Percentiles rank a stretch among this genome's conserved stretches.
Conservation (phyloP, 2,329 filamentous ascomycete species). For the Aureobasidium sp. region DNA sequence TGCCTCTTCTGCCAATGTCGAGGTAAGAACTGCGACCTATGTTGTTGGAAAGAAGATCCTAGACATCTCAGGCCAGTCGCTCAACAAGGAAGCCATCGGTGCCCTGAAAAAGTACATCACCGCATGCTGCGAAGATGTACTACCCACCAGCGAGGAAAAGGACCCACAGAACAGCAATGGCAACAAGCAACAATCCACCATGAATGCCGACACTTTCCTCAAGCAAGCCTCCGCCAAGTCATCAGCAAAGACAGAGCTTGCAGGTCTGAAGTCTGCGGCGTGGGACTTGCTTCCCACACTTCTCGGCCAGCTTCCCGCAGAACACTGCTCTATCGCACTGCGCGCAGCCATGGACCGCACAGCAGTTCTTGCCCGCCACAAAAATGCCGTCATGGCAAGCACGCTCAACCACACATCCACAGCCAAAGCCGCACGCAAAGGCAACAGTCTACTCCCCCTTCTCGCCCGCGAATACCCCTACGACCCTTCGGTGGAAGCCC, state of each 20-base stretch:
- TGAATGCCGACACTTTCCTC: conserved; percentile 68
- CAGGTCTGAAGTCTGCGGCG: conserved; percentile 49
- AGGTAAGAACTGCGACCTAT: conserved; percentile 55
- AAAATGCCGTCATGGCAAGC: conserved; percentile 68
- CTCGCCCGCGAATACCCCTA: conserved; percentile 56
- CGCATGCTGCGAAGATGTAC: conserved; percentile 65
- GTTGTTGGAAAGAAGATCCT: conserved; percentile 50
- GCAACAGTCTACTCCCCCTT: conserved; percentile 72
- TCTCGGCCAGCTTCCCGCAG: conserved; percentile 55
- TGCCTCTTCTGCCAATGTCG: conserved; percentile 39
- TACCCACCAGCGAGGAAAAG: conserved; percentile 34
- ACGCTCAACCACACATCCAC: conserved; percentile 65
- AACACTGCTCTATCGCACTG: conserved; percentile 58
- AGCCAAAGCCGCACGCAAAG: conserved; percentile 39
- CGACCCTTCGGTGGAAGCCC: conserved; percentile 59
- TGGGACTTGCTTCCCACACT: conserved; percentile 51
- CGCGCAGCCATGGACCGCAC: conserved; percentile 73
- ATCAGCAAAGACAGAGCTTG: conserved; percentile 25
- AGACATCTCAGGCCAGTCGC: conserved; percentile 51
- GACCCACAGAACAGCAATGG: conserved; percentile 33
- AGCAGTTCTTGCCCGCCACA: conserved; percentile 61
- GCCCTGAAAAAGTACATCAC: conserved; percentile 55
- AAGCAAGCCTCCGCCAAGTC: conserved; percentile 21
- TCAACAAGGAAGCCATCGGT: conserved; percentile 57
- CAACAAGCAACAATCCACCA: conserved; percentile 29